These are phyloP conservation scores for Fraxinus xanthoxyloides DNA, from an alignment of 305 asterid genomes.

Conservation along the genomic window DNA sequence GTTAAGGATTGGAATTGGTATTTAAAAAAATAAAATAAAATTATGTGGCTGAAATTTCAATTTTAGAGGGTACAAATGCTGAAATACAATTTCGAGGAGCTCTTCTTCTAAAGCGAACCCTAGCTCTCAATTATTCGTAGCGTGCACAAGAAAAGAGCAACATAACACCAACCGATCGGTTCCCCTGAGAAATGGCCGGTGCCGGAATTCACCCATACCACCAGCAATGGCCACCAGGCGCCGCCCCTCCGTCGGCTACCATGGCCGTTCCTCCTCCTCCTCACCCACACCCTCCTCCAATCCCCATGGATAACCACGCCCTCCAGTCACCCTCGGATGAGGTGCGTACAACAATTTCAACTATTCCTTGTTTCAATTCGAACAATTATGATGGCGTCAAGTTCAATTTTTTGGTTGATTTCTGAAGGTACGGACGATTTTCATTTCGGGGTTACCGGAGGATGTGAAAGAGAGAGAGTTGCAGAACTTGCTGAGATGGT, in stretches of 20 bases:
- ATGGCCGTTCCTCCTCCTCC: slow-evolving; percentile 58
- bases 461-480: slow-evolving; percentile 98
- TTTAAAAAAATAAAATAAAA: no score
- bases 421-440: slow-evolving; percentile 75
- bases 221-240: slow-evolving; percentile 81
- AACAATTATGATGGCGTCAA: background rate
- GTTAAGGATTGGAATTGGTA: background rate
- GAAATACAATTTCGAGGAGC: background rate
- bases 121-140: background rate
- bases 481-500: slow-evolving; percentile 91
- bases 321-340: slow-evolving; percentile 55
- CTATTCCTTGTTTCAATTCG: background rate
- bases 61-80: background rate
- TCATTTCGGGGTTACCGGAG: slow-evolving; percentile 96
- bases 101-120: background rate
- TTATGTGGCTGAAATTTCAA: background rate
- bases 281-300: slow-evolving; percentile 47
- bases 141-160: background rate
- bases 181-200: slow-evolving; percentile 65
- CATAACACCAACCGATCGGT: slow-evolving; percentile 5
- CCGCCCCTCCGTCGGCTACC: slow-evolving; percentile 54
- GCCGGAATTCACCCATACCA: slow-evolving; percentile 90
- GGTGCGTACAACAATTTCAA: slow-evolving; percentile 34
- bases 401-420: background rate
- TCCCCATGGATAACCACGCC: slow-evolving; percentile 51